Evolutionary conservation across 2,329 filamentous ascomycete species (phyloP), one percentile per base, ranked within the genome.

Genomic region (Monosporascus sp.): DNA sequence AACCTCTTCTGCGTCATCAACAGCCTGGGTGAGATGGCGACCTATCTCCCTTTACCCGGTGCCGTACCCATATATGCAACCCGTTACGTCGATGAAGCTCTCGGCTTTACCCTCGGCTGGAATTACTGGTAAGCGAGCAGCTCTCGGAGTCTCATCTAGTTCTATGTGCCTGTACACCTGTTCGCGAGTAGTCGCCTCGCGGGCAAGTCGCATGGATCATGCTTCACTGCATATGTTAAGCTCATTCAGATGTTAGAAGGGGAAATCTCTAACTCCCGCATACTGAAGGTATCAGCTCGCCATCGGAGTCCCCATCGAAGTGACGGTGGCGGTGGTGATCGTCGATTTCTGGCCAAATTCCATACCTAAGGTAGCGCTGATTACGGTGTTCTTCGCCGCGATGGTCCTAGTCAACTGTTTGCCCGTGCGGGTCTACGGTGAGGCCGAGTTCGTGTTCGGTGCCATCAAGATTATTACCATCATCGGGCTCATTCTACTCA

Each of bases 41-140:
- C 83, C 35, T 85, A 82, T 72, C 75, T 87, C 49, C 80, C 83
- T 3, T 67, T 84, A 56, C 72, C 80, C 27, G 77, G 78, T n/a
- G 76, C 76, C 5, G 74, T 80, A 7, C 72, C 76, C 5, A 67
- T 77, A 24, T 80, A 78, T 48, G 75, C 76, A 9, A 67, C 72
- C 18, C 71, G 75, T n/a, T 78, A 72, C 52, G 74, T 77, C 48
- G 74, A 77, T 52, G 71, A 73, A 37, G 72, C 74, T 1, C 67
- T 75, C 8, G 75, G 72, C 35, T 80, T 78, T 50, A 73, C 76
- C 1, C 62, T 80, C 20, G 73, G 76, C 11, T 79, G 75, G 75
- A 77, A 78, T 48, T 79, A 78, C 59, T 79, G 73, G 73, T 43
- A 43, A 43, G 39, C 11, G 9, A 35, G 9, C 9, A 35, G 31